Base-by-base conservation (phyloP, 2,329 filamentous ascomycete species). In the Epichloe festucae region DNA sequence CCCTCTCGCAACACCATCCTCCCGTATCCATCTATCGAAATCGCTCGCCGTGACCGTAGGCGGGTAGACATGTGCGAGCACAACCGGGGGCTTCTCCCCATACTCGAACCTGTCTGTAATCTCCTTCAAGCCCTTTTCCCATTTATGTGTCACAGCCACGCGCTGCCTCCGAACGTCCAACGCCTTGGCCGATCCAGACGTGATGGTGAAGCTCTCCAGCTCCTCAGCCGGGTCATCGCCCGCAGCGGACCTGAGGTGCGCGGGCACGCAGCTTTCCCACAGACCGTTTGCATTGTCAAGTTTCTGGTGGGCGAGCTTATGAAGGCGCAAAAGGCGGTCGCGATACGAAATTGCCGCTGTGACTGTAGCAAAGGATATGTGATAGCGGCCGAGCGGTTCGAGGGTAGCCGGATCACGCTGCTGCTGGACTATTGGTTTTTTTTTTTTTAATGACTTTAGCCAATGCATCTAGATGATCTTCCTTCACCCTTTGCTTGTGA, bases 331-430 rank as follows among this genome's bases (percentile, higher is more conserved):
- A 52, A 70, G 54, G 49, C 64, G 63, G 52, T 62, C 60, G 50
- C 77, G 74, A 65, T 87, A 90, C 41, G 77, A 72, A 7, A 70
- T 63, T 0, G 85, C 85, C 12, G 81, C 77, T n/a, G 71, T 67
- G 17, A 69, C 61, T 21, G 71, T 76, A 54, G 76, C 71, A 70
- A 90, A 91, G 51, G 87, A 72, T 51, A 91, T 69, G 65, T 78
- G 82, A 68, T 89, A 90, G 59, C 75, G 75, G 53, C 79, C 81
- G 1, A 77, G 65, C 4, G 81, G 77, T 52, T 79, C 77, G 48
- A 87, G 73, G 10, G 82, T 87, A 52, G 72, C 63, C 4, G 77
- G 73, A 60, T 87, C 74, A 55, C 84, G 81, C 45, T 75, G 77
- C 55, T 85, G 85, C 23, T 86, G 75, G 40, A 85, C 76, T 72